Percentiles rank a stretch among this genome's conserved stretches.
phyloP scores from a whole-genome alignment of 2,329 filamentous ascomycete species.

The Fusarium aywerte region DNA sequence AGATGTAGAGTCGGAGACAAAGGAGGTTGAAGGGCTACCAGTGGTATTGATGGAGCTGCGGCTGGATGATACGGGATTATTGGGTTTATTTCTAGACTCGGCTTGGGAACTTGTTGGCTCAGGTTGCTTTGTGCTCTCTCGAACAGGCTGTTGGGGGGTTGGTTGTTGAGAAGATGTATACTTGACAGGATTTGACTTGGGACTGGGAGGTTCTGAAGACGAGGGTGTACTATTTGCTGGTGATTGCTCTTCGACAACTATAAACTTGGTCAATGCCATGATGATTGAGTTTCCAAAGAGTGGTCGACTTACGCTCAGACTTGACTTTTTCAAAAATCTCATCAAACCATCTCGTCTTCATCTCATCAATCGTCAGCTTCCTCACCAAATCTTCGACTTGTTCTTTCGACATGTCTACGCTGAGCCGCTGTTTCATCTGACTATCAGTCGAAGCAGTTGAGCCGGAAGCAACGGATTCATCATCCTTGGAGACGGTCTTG shows the following conservation, averaged over 20 bases:
- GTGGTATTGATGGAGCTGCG: constrained; percentile 8
- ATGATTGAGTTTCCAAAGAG: not conserved
- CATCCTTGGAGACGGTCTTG: constrained; percentile 15
- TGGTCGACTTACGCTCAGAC: constrained; percentile 39
- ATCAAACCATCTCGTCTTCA: constrained; percentile 44
- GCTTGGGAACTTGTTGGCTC: not conserved
- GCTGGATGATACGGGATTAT: constrained; percentile 3
- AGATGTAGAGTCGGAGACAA: constrained; percentile 37
- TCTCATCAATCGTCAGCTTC: constrained; percentile 43
- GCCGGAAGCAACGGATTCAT: constrained; percentile 31
- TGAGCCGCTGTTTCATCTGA: constrained; percentile 38
- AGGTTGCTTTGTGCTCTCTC: constrained; percentile 33
- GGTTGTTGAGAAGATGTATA: constrained; percentile 1
- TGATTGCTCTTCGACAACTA: constrained; percentile 41
- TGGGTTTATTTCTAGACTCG: constrained; percentile 1
- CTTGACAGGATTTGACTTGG: constrained; percentile 25
- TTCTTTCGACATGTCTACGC: constrained; percentile 43
- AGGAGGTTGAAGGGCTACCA: constrained; percentile 33
- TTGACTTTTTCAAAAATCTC: constrained; percentile 45
- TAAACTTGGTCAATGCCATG: not conserved
- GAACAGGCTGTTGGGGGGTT: constrained; percentile 34
- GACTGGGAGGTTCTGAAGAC: constrained; percentile 38
- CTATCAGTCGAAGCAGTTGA: constrained; percentile 29
- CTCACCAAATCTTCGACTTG: constrained; percentile 42
- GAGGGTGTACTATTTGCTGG: constrained; percentile 28